Evolutionary conservation across 176 grass and related monocot genomes (phyloP), one percentile per base, ranked within the genome.

Genomic region (Juncus effusus): DNA sequence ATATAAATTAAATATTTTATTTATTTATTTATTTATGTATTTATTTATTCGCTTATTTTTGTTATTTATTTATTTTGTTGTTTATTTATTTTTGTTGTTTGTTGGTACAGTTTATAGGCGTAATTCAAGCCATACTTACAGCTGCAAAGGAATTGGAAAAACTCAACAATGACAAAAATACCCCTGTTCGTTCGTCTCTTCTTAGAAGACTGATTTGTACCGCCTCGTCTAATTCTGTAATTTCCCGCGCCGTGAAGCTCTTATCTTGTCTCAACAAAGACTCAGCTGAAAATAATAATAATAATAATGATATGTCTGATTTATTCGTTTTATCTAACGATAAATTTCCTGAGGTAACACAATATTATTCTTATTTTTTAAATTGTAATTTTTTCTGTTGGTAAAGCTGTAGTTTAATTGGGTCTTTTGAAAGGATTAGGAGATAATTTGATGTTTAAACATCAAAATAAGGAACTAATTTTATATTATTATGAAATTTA

Each of bases 191-290:
- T 61, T 89, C 87, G 66, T 50, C 80, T 86, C 80, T 91, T 40
- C 68, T 96, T 28, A 96, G 78, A 96, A 91, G 85, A 68, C 60
- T 96, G 50, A 83, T 88, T 63, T 83, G 65, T 76, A 83, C 84
- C 65, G 87, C 75, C 81, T 80, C 93, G 59, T 96, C 87, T 53
- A 62, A 79, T 58, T 70, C 75, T 39, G 61, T 91, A 75, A 82
- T 91, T 67, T 58, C 73, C 55, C 70, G 62, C 64, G 70, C 84
- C 49, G 67, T 84, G 56, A 81, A 86, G 81, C 84, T 91, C 74
- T 64, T 91, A 59, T 96, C 85, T 59, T 83, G 69, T 79, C 84
- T 96, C 74, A 88, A 89, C 54, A 86, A 86, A 85, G 82, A 96
- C 60, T 87, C 87, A 19, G 84, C 87, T 72, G 79, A 91, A 68